Conservation (phyloP, 305 asterid genomes). For the Fraxinus paxiana region DNA sequence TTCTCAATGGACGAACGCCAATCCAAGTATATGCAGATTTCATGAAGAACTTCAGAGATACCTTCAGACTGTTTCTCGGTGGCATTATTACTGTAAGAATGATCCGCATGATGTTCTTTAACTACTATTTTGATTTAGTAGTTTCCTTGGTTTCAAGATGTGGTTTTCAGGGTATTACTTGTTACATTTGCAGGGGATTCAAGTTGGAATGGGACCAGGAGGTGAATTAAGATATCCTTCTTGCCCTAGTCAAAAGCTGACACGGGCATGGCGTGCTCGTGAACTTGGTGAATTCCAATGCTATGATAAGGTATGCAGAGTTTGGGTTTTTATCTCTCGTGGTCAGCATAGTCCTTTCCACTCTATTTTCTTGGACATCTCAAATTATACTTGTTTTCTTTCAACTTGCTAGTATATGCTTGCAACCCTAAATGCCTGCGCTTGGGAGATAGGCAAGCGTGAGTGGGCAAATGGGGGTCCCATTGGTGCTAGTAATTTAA, state of each 20-base stretch:
- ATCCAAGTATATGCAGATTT: conserved; percentile 74
- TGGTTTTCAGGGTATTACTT: conserved; percentile 10
- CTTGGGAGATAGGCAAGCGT: conserved; percentile 47
- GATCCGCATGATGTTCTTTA: conserved; percentile 12
- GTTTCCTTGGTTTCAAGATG: conserved; percentile 1
- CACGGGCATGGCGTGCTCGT: conserved; percentile 46
- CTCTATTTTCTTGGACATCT: not conserved
- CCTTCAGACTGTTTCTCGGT: conserved; percentile 64
- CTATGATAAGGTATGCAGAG: conserved; percentile 58
- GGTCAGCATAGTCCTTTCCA: not conserved
- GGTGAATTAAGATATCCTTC: conserved; percentile 86
- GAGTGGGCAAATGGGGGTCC: conserved; percentile 69
- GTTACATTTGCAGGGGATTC: conserved; percentile 54
- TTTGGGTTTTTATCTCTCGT: not conserved
- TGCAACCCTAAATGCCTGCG: conserved; percentile 60
- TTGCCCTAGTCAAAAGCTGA: conserved; percentile 41
- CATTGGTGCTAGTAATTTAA: conserved; percentile 40
- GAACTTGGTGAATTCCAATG: conserved; percentile 82
- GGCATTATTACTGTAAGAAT: conserved; percentile 58
- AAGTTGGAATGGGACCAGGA: conserved; percentile 83
- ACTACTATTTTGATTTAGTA: not conserved
- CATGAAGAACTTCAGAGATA: conserved; percentile 72
- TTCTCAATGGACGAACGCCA: conserved; percentile 72
- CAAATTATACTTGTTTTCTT: conserved; percentile 12
- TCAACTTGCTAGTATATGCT: conserved; percentile 66